phyloP scores from a whole-genome alignment of 176 grass and related monocot genomes.

The Musa troglodytarum region DNA sequence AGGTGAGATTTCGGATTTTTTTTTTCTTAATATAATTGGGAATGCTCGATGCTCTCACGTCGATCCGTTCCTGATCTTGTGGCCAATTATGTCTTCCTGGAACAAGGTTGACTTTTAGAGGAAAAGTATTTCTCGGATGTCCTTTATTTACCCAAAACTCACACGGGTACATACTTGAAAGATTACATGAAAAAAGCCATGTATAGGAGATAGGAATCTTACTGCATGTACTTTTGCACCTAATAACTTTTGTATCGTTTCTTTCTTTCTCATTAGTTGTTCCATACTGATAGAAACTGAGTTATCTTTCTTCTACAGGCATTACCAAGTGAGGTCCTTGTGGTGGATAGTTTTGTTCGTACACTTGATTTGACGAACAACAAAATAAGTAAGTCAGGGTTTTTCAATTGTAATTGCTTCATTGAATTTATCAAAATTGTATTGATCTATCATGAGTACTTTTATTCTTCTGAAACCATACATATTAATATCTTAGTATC shows the following conservation, averaged over 20 bases:
- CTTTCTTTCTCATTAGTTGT: background rate
- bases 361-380: slow-evolving; percentile 98
- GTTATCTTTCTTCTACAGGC: background rate
- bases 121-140: too few species aligned
- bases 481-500: background rate
- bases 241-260: background rate
- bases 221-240: background rate
- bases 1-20: too few species aligned
- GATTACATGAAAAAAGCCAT: background rate
- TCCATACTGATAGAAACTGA: background rate
- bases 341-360: slow-evolving; percentile 73
- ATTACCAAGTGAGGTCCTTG: slow-evolving; percentile 71
- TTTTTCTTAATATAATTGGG: background rate
- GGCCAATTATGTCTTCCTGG: too few species aligned
- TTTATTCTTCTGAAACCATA: background rate
- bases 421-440: background rate
- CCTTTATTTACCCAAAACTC: too few species aligned
- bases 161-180: background rate
- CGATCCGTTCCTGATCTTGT: background rate
- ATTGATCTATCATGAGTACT: background rate
- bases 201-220: background rate
- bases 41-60: background rate
- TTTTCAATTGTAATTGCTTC: background rate
- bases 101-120: too few species aligned
- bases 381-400: slow-evolving; percentile 62